phyloP scores from a whole-genome alignment of 1,139 yeast genomes.

The Lodderomyces parapsilosis region DNA sequence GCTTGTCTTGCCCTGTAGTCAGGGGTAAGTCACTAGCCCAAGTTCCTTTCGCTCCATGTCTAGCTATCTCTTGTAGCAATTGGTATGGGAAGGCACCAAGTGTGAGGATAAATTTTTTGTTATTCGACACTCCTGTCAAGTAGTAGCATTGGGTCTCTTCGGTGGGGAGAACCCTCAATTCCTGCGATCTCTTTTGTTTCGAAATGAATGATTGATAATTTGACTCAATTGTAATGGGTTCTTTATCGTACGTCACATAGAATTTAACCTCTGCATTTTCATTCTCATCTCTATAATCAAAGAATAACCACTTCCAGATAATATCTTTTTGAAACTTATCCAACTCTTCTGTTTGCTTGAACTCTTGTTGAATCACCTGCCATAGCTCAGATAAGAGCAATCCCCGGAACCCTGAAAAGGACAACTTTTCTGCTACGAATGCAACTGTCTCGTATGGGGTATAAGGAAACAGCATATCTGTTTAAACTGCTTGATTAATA shows the following conservation, averaged over 20 bases:
- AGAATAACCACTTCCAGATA: conserved; percentile 44
- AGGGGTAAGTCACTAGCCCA: conserved; percentile 55
- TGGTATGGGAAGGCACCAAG: conserved; percentile 45
- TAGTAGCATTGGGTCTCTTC: conserved; percentile 42
- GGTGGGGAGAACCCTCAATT: conserved; percentile 28
- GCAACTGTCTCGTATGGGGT: conserved; percentile 32
- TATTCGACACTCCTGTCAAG: conserved; percentile 37
- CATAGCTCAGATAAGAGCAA: conserved; percentile 31
- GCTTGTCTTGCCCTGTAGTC: conserved; percentile 65
- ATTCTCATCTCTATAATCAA: conserved; percentile 13
- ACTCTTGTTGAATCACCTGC: conserved; percentile 22
- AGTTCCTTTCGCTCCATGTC: conserved; percentile 53
- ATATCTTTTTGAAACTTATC: conserved; percentile 36
- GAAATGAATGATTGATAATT: conserved; percentile 22
- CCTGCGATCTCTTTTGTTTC: conserved; percentile 16
- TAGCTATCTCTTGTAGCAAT: conserved; percentile 51
- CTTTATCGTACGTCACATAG: conserved; percentile 18
- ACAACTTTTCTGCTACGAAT: conserved; percentile 26
- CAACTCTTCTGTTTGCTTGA: conserved; percentile 18
- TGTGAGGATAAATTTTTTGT: conserved; percentile 29
- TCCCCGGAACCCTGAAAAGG: conserved; percentile 40
- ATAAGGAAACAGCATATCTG: conserved; percentile 21
- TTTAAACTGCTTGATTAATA: not conserved
- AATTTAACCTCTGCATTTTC: conserved; percentile 19
- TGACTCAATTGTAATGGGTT: conserved; percentile 19